Evolutionary conservation across 192 early-diverging fungal genomes (phyloP).

Genomic region (Linnemannia schmuckeri): DNA sequence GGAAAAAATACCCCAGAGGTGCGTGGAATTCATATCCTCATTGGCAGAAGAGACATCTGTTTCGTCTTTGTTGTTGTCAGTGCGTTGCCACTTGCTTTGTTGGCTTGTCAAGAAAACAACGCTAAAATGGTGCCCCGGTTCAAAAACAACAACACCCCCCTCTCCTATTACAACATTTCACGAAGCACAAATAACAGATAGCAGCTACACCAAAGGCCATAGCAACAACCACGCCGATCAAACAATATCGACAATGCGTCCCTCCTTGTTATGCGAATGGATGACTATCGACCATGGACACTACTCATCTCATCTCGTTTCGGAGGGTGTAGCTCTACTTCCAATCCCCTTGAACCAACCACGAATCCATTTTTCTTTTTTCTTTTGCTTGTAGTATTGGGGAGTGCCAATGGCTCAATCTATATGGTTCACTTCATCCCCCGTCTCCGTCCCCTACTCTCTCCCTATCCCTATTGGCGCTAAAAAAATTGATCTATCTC

Average conservation of each 20-base stretch:
- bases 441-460: not conserved
- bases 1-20: not conserved
- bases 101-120: not conserved
- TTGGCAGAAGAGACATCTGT: not conserved
- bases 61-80: not conserved
- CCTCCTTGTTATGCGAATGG: not conserved
- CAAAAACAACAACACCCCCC: not conserved
- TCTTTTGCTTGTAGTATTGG: not conserved
- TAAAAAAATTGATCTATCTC: not conserved
- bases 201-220: not conserved
- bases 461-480: not conserved
- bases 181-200: not conserved
- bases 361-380: not conserved
- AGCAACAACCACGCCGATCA: not conserved
- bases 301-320: no score
- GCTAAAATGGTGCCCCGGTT: not conserved
- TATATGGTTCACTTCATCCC: not conserved
- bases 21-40: not conserved
- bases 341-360: not conserved
- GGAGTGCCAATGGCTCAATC: slow-evolving; percentile 2
- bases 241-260: not conserved
- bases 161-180: not conserved
- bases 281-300: not conserved
- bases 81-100: not conserved
- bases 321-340: not conserved